Evolutionary conservation across 768 basidiomycete species (phyloP), one percentile per base, ranked within the genome.

Genomic region (Amanita fuliginea): DNA sequence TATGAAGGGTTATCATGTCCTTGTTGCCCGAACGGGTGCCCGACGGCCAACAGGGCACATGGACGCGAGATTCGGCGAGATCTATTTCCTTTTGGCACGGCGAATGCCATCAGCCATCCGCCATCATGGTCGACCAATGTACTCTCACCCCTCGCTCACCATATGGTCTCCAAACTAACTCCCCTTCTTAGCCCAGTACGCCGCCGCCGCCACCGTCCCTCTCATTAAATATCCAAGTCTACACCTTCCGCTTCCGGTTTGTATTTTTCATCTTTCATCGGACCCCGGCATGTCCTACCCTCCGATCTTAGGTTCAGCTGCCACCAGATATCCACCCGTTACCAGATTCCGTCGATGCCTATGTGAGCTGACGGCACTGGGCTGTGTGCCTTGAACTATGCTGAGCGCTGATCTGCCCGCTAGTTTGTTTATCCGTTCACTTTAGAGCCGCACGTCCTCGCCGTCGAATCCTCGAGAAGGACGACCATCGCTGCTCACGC

Each of bases 401-500:
- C n/a, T 39, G 7, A 47, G 16, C 2, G 18, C 22, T 26, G 26
- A 26, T 26, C 26, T 3, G 26, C 26, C 26, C 21, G 3, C 5
- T 18, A 98, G 94, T 96, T 97, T 58, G 95, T 88, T 37, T 98
- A 97, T 59, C 94, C 95, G 1, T 97, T 91, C 71, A 86, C 92
- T 3, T 76, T 98, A 46, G 95, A 98, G 59, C 77, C 82, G 0
- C 93, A 95, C 61, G 72, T 91, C 55, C 64, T 94, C 46, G 77
- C 80, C 1, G 66, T 89, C 35, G 87, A 87, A 59, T 79, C 85
- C 0, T 74, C 87, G 0, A 81, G 89, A 1, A 73, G 82, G 42
- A 66, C 72, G 3, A 81, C 83, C 0, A 73, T 89, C 33, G 73
- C 82, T 0, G 72, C 83, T 0, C 76, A 87, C 53, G 66, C 76